phyloP scores from a whole-genome alignment of 23 red algal species.

The Gracilaria domingensis region DNA sequence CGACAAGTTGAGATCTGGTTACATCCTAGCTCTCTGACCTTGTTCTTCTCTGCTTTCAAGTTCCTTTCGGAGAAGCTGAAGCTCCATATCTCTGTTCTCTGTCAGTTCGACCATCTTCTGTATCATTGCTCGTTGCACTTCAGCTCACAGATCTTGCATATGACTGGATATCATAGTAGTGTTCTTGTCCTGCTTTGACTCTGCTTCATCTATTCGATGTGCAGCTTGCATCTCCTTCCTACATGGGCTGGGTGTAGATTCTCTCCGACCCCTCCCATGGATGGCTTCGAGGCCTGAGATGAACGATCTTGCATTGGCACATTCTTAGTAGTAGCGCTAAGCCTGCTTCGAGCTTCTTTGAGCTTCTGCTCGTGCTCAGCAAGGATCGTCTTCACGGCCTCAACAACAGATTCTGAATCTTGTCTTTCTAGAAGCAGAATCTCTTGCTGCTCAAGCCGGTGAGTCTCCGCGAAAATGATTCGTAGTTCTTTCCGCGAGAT shows the following conservation, averaged over 20 bases:
- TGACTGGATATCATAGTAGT: conserved; percentile 11
- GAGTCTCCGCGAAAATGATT: conserved; percentile 67
- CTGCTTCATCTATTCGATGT: conserved; percentile 47
- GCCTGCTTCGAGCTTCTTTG: conserved; percentile 43
- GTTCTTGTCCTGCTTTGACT: conserved; percentile 19
- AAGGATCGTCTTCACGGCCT: conserved; percentile 59
- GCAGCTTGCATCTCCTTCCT: conserved; percentile 41
- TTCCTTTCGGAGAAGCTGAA: conserved; percentile 46
- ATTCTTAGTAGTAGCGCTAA: conserved; percentile 43
- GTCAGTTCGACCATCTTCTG: conserved; percentile 69
- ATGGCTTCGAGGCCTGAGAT: conserved; percentile 41
- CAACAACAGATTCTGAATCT: conserved; percentile 58
- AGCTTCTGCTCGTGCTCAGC: conserved; percentile 40
- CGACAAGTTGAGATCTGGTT: conserved; percentile 37
- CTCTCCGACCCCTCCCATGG: conserved; percentile 19
- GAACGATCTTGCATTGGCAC: conserved; percentile 27
- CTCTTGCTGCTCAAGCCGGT: conserved; percentile 49
- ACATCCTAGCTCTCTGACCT: conserved; percentile 13
- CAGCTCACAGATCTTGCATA: conserved; percentile 35
- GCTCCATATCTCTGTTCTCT: conserved; percentile 55
- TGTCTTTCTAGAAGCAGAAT: conserved; percentile 51
- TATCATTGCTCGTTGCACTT: conserved; percentile 48
- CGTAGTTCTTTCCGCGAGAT: conserved; percentile 63
- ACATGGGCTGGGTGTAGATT: conserved; percentile 34
- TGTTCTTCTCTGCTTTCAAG: conserved; percentile 15